phyloP scores from a whole-genome alignment of 1,139 yeast species.

The Arxiozyma slooffiae region DNA sequence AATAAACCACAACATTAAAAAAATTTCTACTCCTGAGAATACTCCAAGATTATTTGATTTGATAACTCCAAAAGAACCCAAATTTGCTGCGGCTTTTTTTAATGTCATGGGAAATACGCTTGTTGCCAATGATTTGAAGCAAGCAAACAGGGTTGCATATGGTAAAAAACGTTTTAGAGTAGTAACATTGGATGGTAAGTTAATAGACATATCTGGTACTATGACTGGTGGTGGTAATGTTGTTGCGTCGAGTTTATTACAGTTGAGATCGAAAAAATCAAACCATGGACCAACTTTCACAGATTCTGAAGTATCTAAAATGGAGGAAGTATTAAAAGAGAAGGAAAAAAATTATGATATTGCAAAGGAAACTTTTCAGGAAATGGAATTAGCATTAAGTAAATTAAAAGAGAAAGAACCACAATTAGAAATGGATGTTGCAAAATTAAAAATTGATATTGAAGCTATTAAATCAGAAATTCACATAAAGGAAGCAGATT shows the following conservation, averaged over 20 bases:
- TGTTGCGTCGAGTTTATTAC: slow-evolving; percentile 39
- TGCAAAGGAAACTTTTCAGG: slow-evolving; percentile 45
- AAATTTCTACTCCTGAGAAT: slow-evolving; percentile 64
- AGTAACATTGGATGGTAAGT: slow-evolving; percentile 84
- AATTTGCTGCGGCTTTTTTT: slow-evolving; percentile 80
- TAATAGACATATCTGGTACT: slow-evolving; percentile 92
- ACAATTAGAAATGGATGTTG: slow-evolving; percentile 53
- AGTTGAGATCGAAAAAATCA: slow-evolving; percentile 16
- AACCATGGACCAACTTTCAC: slow-evolving; percentile 26
- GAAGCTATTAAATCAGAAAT: slow-evolving; percentile 41
- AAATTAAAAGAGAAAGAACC: slow-evolving; percentile 60
- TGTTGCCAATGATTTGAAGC: slow-evolving; percentile 68
- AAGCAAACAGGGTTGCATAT: slow-evolving; percentile 84
- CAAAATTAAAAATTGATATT: slow-evolving; percentile 56
- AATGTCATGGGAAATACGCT: slow-evolving; percentile 79
- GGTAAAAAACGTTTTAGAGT: slow-evolving; percentile 77
- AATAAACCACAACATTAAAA: slow-evolving; percentile 48
- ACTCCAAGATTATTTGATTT: slow-evolving; percentile 81
- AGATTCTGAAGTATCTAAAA: slow-evolving; percentile 49
- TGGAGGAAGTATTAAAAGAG: slow-evolving; percentile 45
- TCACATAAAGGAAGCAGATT: slow-evolving; percentile 19
- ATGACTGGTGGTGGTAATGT: slow-evolving; percentile 92
- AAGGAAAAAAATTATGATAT: slow-evolving; percentile 49
- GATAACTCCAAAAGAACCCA: slow-evolving; percentile 54
- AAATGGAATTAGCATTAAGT: slow-evolving; percentile 51